phyloP scores from a whole-genome alignment of 768 basidiomycete species.

The Serendipita sp. region DNA sequence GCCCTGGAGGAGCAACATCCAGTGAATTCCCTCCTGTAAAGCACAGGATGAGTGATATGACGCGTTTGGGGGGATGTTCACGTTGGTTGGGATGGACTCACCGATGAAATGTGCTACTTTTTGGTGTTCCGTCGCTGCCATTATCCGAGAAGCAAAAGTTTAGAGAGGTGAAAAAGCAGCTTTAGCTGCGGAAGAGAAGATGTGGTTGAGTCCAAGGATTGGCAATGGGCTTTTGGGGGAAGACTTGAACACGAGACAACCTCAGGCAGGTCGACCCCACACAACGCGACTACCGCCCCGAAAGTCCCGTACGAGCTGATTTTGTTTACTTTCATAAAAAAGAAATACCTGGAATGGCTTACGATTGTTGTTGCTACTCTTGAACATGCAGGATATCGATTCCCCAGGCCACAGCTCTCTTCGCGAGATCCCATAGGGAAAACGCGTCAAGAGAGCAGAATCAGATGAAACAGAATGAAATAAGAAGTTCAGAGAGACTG shows the following conservation, averaged over 20 bases:
- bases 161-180: not conserved
- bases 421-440: no score
- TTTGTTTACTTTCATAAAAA: not conserved
- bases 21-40: constrained; percentile 80
- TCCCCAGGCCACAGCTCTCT: no score
- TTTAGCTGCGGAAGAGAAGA: not conserved
- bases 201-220: not conserved
- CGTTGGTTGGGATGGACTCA: constrained; percentile 15
- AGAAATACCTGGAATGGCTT: no score
- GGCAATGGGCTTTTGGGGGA: not conserved
- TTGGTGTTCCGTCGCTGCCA: constrained; percentile 28
- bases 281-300: not conserved
- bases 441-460: not conserved
- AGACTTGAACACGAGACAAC: not conserved
- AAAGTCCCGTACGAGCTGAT: not conserved
- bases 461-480: not conserved
- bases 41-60: not conserved
- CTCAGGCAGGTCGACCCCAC: constrained; percentile 1
- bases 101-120: constrained; percentile 51
- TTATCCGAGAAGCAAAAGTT: constrained; percentile 7
- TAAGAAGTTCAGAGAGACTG: not conserved
- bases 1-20: constrained; percentile 62
- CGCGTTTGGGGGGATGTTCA: constrained; percentile 4
- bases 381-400: no score
- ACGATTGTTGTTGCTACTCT: no score